Evolutionary conservation across 441 rosid species (phyloP).

Genomic region (Macaranga tanarius): DNA sequence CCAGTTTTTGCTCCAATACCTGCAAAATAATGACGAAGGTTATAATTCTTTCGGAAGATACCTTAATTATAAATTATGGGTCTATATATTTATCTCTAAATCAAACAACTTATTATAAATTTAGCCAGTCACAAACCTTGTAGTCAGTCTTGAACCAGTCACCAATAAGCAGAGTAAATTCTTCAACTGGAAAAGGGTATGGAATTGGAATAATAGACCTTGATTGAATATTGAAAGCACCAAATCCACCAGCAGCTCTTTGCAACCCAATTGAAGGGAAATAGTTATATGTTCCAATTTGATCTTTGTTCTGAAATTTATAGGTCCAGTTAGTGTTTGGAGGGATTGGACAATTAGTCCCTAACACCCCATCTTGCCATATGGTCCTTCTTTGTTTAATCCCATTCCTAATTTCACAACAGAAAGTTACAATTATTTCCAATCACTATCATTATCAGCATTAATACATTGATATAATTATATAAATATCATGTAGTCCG

Average conservation of each 20-base stretch:
- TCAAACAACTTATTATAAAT: neutral
- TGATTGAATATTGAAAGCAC: slow-evolving; percentile 48
- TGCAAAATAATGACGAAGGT: slow-evolving; percentile 16
- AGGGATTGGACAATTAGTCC: slow-evolving; percentile 79
- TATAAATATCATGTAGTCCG: too few species aligned
- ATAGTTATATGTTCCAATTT: slow-evolving; percentile 62
- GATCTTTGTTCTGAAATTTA: slow-evolving; percentile 74
- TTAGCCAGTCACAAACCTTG: slow-evolving; percentile 39
- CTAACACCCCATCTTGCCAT: slow-evolving; percentile 91
- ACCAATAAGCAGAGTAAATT: slow-evolving; percentile 51
- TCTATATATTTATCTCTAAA: too few species aligned
- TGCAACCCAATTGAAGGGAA: slow-evolving; percentile 68
- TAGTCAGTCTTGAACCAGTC: slow-evolving; percentile 62
- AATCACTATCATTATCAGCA: too few species aligned
- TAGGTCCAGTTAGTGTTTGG: slow-evolving; percentile 70
- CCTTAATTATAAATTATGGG: neutral
- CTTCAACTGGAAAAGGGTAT: slow-evolving; percentile 51
- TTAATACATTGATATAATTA: too few species aligned
- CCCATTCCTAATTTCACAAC: slow-evolving; percentile 54
- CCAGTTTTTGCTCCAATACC: slow-evolving; percentile 46
- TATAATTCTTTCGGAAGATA: neutral
- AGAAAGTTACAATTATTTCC: too few species aligned
- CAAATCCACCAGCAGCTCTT: slow-evolving; percentile 71
- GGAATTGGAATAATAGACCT: slow-evolving; percentile 64
- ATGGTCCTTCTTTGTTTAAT: slow-evolving; percentile 57